These are phyloP conservation scores for Lachancea thermotolerans DNA, from an alignment of 805 yeast genomes.

Conservation along the genomic window DNA sequence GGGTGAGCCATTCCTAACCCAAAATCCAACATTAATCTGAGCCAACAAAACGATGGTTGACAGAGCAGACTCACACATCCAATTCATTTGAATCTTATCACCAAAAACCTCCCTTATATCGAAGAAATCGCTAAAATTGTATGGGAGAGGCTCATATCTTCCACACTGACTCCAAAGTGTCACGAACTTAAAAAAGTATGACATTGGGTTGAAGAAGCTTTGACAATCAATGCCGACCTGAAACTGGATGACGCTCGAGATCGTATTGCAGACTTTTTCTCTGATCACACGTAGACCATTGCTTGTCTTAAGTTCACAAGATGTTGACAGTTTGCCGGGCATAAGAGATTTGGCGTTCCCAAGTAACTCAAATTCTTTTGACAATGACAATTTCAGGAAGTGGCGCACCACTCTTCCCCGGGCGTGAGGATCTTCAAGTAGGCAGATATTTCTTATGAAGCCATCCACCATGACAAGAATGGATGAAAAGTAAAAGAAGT, in stretches of 20 bases:
- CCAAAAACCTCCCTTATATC: constrained; percentile 15
- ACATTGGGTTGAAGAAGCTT: constrained; percentile 29
- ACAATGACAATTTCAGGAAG: constrained; percentile 14
- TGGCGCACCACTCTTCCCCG: constrained; percentile 15
- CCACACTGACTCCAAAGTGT: constrained; percentile 32
- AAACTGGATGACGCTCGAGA: constrained; percentile 18
- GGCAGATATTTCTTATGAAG: constrained; percentile 24
- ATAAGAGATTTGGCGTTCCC: constrained; percentile 11
- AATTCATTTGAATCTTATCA: constrained; percentile 15
- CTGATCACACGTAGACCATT: constrained; percentile 9
- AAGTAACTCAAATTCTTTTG: constrained; percentile 18
- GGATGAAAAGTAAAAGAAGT: constrained; percentile 27
- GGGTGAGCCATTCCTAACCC: constrained; percentile 92
- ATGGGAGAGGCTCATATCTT: constrained; percentile 21
- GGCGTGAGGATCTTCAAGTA: constrained; percentile 16
- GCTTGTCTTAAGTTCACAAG: not conserved
- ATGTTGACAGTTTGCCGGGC: not conserved
- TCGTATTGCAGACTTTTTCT: constrained; percentile 23
- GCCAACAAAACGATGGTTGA: constrained; percentile 70
- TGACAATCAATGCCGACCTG: constrained; percentile 30
- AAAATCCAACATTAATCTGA: constrained; percentile 80
- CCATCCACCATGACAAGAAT: constrained; percentile 29
- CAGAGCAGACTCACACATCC: constrained; percentile 57
- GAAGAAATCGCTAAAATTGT: constrained; percentile 13
- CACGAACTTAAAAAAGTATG: constrained; percentile 27